These are phyloP conservation scores for Russula brevipes DNA, from an alignment of 768 basidiomycete species.

Conservation along the genomic window DNA sequence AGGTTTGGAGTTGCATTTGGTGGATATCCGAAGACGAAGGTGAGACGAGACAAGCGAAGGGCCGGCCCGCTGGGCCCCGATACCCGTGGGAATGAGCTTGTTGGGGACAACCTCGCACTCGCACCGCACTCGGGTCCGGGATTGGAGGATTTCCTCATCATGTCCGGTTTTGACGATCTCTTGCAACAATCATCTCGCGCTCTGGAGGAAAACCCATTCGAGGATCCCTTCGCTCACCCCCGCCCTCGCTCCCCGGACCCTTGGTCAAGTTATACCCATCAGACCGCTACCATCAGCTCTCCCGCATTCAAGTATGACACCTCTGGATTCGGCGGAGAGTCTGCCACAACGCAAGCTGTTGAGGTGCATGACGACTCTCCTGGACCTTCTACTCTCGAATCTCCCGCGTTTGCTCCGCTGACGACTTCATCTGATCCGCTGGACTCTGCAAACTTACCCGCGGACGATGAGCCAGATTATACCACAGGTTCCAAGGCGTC, in stretches of 20 bases:
- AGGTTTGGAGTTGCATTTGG: too few relatives aligned
- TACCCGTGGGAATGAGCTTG: too few relatives aligned
- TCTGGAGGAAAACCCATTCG: constrained; percentile 30
- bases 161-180: constrained; percentile 31
- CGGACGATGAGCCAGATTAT: constrained; percentile 23
- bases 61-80: too few relatives aligned
- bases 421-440: constrained; percentile 35
- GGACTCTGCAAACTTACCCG: constrained; percentile 36
- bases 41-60: too few relatives aligned
- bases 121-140: too few relatives aligned
- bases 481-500: constrained; percentile 18
- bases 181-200: constrained; percentile 26
- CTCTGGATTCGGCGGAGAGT: constrained; percentile 13
- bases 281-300: not conserved
- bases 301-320: constrained; percentile 21
- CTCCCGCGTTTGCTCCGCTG: not conserved
- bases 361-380: not conserved
- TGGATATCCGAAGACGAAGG: too few relatives aligned
- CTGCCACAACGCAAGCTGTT: constrained; percentile 7
- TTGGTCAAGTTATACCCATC: constrained; percentile 25
- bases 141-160: not conserved
- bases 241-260: constrained; percentile 29
- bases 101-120: too few relatives aligned
- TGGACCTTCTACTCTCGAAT: not conserved
- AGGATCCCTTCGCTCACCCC: constrained; percentile 29